Conservation (phyloP, 371 early-diverging fungal genomes). For the Umbelopsis sp. region DNA sequence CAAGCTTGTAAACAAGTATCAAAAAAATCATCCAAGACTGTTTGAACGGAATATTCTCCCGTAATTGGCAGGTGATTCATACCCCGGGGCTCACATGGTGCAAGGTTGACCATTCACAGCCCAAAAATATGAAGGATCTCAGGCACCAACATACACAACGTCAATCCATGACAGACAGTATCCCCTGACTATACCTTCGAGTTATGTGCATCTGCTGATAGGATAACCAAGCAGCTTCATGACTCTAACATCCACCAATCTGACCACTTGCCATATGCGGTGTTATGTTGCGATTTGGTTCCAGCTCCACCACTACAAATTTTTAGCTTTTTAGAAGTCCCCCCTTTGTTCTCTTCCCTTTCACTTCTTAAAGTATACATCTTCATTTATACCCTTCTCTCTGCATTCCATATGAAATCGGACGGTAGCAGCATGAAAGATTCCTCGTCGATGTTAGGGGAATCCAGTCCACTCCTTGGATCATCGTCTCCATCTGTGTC, state of each 20-base stretch:
- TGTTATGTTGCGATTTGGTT: neutral
- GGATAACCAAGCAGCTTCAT: neutral
- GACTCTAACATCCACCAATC: neutral
- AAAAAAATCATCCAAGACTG: too few species aligned
- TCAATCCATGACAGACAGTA: neutral
- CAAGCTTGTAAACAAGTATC: neutral
- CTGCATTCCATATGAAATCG: conserved; percentile 22
- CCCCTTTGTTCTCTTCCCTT: neutral
- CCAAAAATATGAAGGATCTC: neutral
- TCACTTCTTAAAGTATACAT: neutral
- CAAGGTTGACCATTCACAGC: neutral
- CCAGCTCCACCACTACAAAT: neutral
- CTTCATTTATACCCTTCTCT: conserved; percentile 18
- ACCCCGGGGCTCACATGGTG: neutral
- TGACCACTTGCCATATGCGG: conserved; percentile 5
- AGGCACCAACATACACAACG: neutral
- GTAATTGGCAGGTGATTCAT: neutral
- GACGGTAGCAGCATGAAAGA: neutral
- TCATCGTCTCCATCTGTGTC: neutral
- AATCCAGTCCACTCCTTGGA: conserved; percentile 5
- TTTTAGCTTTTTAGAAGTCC: neutral
- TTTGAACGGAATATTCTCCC: neutral
- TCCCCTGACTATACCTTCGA: neutral
- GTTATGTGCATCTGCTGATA: neutral
- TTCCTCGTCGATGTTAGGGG: neutral